phyloP scores from a whole-genome alignment of 768 basidiomycete genomes.

The Lactarius hengduanensis region DNA sequence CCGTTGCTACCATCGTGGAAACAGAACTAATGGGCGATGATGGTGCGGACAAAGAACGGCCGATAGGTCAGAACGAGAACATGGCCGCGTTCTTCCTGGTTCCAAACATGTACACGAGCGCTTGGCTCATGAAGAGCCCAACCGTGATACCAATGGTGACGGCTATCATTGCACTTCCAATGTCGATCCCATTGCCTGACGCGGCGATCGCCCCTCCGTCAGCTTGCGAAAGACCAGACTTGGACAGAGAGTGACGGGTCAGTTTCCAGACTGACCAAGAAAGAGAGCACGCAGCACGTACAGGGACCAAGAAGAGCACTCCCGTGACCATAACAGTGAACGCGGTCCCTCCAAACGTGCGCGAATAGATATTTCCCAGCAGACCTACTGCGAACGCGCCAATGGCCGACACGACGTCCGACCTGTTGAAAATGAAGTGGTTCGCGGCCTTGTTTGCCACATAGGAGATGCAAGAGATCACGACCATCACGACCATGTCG shows the following conservation, averaged over 20 bases:
- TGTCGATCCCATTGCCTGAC: conserved; percentile 78
- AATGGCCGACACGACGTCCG: conserved; percentile 81
- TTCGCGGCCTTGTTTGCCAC: conserved; percentile 80
- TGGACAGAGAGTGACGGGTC: conserved; percentile 15
- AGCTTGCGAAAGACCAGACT: conserved; percentile 85
- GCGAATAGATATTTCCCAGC: conserved; percentile 77
- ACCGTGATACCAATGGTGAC: conserved; percentile 90
- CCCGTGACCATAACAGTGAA: conserved; percentile 92
- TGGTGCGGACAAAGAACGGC: not conserved
- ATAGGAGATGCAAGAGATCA: conserved; percentile 79
- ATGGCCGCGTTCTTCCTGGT: conserved; percentile 79
- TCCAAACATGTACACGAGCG: conserved; percentile 84
- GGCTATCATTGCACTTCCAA: conserved; percentile 85
- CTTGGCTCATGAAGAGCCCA: conserved; percentile 84
- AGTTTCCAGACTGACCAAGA: conserved; percentile 12
- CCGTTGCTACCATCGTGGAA: not conserved
- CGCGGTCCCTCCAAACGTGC: conserved; percentile 80
- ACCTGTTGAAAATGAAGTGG: conserved; percentile 81
- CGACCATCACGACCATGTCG: conserved; percentile 79
- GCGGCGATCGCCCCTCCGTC: conserved; percentile 68
- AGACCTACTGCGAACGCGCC: conserved; percentile 81
- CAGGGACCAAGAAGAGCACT: conserved; percentile 83
- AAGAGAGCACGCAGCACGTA: conserved; percentile 40
- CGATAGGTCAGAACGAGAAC: conserved; percentile 64
- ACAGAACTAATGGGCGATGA: not conserved